Evolutionary conservation across 495 filamentous ascomycete genomes (phyloP).

Genomic region (Immersiella caudata): DNA sequence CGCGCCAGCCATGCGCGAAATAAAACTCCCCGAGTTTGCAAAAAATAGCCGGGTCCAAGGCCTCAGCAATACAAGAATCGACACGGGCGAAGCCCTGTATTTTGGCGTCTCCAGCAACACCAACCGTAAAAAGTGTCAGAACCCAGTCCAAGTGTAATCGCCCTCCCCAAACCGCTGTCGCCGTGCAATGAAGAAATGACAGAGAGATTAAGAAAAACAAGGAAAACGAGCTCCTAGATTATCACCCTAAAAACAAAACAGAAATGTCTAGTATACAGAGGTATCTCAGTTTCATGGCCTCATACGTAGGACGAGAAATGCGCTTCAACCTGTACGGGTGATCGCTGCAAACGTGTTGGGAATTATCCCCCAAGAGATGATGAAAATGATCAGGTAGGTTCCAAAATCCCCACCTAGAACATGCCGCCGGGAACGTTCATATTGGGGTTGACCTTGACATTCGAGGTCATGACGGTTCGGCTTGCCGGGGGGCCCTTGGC

Average conservation of each 20-base stretch:
- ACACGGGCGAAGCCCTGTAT: not conserved
- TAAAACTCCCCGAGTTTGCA: not conserved
- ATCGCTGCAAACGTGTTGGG: constrained; percentile 4
- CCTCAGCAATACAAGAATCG: not conserved
- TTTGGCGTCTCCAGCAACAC: constrained; percentile 2
- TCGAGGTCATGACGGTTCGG: constrained; percentile 35
- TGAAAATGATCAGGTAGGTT: constrained; percentile 28
- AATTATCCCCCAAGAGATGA: constrained; percentile 21
- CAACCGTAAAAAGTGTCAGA: not conserved
- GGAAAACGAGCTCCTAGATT: constrained; percentile 19
- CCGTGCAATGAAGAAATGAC: not conserved
- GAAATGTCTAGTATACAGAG: constrained; percentile 24
- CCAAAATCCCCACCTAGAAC: constrained; percentile 43
- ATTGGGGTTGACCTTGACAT: constrained; percentile 34
- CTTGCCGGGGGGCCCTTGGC: constrained; percentile 38
- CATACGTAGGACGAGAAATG: constrained; percentile 17
- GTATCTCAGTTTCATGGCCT: constrained; percentile 42
- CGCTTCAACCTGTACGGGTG: not conserved
- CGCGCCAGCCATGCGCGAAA: not conserved
- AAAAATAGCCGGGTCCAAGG: constrained; percentile 6
- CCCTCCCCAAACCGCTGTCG: constrained; percentile 1
- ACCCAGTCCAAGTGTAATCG: constrained; percentile 1
- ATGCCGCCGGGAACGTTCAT: constrained; percentile 48
- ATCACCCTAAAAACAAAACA: constrained; percentile 13
- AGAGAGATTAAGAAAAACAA: constrained; percentile 1